phyloP scores from a whole-genome alignment of 345 rosid genomes.

The Hirschfeldia incana region DNA sequence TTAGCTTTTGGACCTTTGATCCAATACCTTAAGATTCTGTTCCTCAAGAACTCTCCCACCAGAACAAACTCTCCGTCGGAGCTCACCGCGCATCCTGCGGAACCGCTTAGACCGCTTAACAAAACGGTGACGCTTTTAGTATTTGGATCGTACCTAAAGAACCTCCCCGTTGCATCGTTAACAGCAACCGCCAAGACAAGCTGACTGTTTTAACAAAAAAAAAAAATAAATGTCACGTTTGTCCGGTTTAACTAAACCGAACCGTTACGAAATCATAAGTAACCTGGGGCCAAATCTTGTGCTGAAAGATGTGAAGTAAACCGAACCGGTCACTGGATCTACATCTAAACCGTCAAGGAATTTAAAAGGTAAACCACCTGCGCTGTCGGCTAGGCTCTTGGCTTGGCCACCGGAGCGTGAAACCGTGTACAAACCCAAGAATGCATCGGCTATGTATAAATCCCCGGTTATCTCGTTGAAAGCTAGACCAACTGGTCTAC shows the following conservation, averaged over 20 bases:
- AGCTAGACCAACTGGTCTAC: constrained; percentile 47
- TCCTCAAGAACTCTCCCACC: constrained; percentile 35
- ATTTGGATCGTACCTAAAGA: constrained; percentile 36
- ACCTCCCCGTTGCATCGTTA: constrained; percentile 31
- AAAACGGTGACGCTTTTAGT: constrained; percentile 23
- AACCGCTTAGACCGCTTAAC: constrained; percentile 32
- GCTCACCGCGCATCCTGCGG: constrained; percentile 40
- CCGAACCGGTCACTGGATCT: constrained; percentile 35
- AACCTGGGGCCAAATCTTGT: constrained; percentile 38
- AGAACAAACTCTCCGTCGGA: constrained; percentile 29
- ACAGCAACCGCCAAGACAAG: constrained; percentile 37
- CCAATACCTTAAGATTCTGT: constrained; percentile 31
- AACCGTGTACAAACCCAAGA: constrained; percentile 40
- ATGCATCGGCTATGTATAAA: constrained; percentile 50
- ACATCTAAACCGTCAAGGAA: constrained; percentile 46
- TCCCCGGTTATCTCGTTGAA: constrained; percentile 35
- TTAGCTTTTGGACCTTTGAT: constrained; percentile 36
- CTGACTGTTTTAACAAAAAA: too few species aligned
- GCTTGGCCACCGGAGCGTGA: constrained; percentile 45
- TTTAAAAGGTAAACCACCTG: constrained; percentile 26
- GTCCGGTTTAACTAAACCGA: background rate
- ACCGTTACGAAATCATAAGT: background rate
- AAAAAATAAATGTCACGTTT: background rate
- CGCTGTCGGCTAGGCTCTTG: constrained; percentile 29
- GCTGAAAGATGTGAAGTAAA: constrained; percentile 49